Base-by-base conservation (phyloP, 495 filamentous ascomycete genomes). In the Lasiosphaeria hispida region DNA sequence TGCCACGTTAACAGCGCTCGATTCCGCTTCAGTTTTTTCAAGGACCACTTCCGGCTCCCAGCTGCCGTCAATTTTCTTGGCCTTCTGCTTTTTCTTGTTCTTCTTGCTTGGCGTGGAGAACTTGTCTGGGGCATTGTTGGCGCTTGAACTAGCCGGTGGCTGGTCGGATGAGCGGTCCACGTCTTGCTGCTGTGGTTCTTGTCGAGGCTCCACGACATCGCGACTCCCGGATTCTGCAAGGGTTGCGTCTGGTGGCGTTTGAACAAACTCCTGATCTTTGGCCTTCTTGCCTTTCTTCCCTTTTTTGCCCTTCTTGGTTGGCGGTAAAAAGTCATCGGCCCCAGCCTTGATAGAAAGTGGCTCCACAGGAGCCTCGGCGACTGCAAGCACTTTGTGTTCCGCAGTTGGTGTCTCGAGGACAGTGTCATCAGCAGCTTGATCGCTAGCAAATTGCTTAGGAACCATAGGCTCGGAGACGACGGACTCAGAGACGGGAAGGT, bases 231-330 rank as follows among this genome's bases (percentile, higher is more conserved):
- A 30, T 57, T 57, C 55, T 15, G 45, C 36, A 40, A 33, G 9
- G 39, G 18, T 19, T 36, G 45, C 4, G 44, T 30, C 34, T 11
- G 50, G 19, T n/a, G 37, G 23, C 15, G 14, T 41, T 13, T 41
- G 11, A 8, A 5, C 55, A 10, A 19, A 9, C 15, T 63, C 60
- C 23, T 55, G 52, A n/a, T 51, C 51, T 35, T 68, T 67, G 34
- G 51, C 57, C 59, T 71, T 69, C 48, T 63, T 65, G 47, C 62
- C 61, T 58, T 69, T 75, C 53, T 65, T 71, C 41, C 54, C 62
- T 48, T 66, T 74, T 61, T 71, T 75, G 57, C 58, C 53, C 43
- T 71, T 65, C 56, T 67, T 64, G 10, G 54, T 34, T 1, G 43
- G 17, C 1, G 61, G 30, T 34, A 39, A 37, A 19, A 13, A 7